Evolutionary conservation across 352 stramenopile genomes (phyloP).

Genomic region (Saprolegnia diclina): DNA sequence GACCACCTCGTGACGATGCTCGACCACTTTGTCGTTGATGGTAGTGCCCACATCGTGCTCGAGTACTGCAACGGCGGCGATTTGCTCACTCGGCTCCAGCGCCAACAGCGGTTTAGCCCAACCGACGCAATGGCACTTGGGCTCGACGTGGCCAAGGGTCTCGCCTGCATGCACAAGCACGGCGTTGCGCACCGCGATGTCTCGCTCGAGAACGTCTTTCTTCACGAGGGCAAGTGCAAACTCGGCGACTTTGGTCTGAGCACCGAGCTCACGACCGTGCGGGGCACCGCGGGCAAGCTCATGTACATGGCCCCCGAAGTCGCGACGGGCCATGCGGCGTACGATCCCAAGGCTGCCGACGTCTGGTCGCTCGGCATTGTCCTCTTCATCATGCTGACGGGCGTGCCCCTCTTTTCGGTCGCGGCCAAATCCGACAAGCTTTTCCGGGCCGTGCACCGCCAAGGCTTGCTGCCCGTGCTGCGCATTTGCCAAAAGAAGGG

Average conservation of each 20-base stretch:
- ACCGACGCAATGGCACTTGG: conserved; percentile 24
- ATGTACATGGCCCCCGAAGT: conserved; percentile 33
- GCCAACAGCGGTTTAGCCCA: conserved; percentile 28
- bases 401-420: conserved; percentile 88
- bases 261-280: conserved; percentile 3
- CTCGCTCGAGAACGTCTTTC: conserved; percentile 35
- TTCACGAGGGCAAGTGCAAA: conserved; percentile 33
- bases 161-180: conserved; percentile 32
- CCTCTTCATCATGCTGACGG: conserved; percentile 93
- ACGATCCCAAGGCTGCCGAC: conserved; percentile 91
- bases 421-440: conserved; percentile 76
- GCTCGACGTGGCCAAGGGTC: conserved; percentile 28
- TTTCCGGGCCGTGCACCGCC: conserved; percentile 80
- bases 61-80: conserved; percentile 39
- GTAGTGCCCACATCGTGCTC: conserved; percentile 31
- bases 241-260: conserved; percentile 37
- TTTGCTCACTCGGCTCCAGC: conserved; percentile 29
- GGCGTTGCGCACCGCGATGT: conserved; percentile 35
- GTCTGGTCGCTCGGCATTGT: conserved; percentile 91
- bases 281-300: conserved; percentile 26
- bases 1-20: conserved; percentile 30
- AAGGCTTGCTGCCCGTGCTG: conserved; percentile 17
- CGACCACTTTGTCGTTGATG: conserved; percentile 26
- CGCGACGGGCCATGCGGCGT: conserved; percentile 34
- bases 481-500: conserved; percentile 23